These are phyloP conservation scores for Penicillium bovifimosum DNA, from an alignment of 495 filamentous ascomycete genomes.

Conservation along the genomic window DNA sequence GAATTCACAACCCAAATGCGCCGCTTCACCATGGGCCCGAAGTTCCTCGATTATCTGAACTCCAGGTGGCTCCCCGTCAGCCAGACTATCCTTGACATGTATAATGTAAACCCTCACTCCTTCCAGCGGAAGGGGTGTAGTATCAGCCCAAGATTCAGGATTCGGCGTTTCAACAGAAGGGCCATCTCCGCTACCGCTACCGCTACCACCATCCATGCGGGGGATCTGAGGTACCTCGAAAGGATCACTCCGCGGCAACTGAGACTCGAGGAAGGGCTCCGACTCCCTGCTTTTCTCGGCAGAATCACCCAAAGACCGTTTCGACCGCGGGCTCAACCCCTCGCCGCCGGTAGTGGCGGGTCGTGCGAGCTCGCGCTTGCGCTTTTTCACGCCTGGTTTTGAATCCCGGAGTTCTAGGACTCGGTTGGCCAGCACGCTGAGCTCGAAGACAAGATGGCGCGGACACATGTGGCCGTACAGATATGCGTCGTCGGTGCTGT, in stretches of 20 bases:
- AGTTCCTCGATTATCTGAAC: conserved; percentile 67
- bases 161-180: conserved; percentile 10
- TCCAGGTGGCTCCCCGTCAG: conserved; percentile 55
- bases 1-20: conserved; percentile 73
- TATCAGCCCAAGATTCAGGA: conserved; percentile 18
- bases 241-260: not conserved
- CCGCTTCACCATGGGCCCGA: conserved; percentile 50
- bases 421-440: conserved; percentile 62
- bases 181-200: conserved; percentile 7
- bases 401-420: conserved; percentile 40
- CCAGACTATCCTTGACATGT: conserved; percentile 73
- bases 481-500: conserved; percentile 63
- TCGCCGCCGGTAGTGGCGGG: not conserved
- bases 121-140: conserved; percentile 36
- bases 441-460: conserved; percentile 69
- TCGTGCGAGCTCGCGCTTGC: conserved; percentile 23
- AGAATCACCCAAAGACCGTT: conserved; percentile 11
- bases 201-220: conserved; percentile 6
- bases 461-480: conserved; percentile 89
- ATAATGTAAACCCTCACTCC: conserved; percentile 67
- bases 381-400: conserved; percentile 18
- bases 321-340: conserved; percentile 26
- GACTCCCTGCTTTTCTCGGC: not conserved
- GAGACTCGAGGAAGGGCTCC: conserved; percentile 1
- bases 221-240: conserved; percentile 3